phyloP scores from a whole-genome alignment of 2,329 filamentous ascomycete genomes.

The Fusarium protoensiforme region DNA sequence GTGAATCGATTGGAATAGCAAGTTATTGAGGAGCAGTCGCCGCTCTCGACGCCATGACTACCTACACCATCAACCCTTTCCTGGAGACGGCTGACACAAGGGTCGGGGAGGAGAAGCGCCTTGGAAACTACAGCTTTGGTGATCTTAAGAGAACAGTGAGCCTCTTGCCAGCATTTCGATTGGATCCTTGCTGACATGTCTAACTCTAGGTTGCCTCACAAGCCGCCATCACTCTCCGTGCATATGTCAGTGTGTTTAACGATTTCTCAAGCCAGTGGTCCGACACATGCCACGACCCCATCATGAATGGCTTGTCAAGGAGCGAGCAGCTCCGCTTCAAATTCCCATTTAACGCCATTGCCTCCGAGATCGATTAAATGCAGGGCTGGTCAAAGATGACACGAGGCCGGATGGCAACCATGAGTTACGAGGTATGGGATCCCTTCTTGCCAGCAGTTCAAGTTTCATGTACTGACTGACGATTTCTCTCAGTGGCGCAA shows the following conservation, averaged over 20 bases:
- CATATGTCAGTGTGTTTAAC: too few species aligned
- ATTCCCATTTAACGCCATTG: too few species aligned
- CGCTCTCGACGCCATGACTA: background rate
- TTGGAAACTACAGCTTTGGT: background rate
- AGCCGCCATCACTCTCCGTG: background rate
- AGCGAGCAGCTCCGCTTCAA: too few species aligned
- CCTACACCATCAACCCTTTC: background rate
- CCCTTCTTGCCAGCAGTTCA: too few species aligned
- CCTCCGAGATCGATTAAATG: too few species aligned
- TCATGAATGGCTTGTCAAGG: too few species aligned
- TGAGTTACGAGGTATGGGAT: background rate
- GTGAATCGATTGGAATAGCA: too few species aligned
- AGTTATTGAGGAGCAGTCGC: too few species aligned
- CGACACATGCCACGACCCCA: too few species aligned
- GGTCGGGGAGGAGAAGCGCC: background rate
- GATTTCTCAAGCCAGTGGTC: too few species aligned
- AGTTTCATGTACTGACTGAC: too few species aligned
- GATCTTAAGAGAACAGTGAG: background rate
- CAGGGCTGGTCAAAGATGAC: too few species aligned
- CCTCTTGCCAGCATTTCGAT: background rate
- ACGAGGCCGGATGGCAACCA: background rate
- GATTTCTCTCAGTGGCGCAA: background rate
- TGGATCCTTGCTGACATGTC: background rate
- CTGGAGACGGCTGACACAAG: background rate
- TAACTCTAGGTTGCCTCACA: background rate